These are phyloP conservation scores for Trypanosoma platydactyli DNA, from an alignment of 208 protist species.

Conservation along the genomic window DNA sequence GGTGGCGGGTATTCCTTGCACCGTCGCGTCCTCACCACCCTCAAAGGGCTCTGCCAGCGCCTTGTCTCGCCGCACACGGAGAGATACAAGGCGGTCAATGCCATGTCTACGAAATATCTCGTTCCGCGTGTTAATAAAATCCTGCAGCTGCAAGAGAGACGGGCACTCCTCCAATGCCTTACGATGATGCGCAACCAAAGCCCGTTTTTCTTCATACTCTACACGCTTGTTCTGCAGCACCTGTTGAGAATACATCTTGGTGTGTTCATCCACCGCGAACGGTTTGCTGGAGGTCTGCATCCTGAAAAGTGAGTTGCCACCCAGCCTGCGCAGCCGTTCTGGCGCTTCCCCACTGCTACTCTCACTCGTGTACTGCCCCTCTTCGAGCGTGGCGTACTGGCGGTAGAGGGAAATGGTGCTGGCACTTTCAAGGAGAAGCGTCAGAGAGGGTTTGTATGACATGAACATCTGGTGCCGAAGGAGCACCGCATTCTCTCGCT, in stretches of 20 bases:
- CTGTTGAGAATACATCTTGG: slow-evolving; percentile 87
- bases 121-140: slow-evolving; percentile 62
- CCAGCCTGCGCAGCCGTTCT: slow-evolving; percentile 65
- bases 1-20: slow-evolving; percentile 33
- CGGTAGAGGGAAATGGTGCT: slow-evolving; percentile 81
- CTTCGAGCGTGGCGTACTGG: slow-evolving; percentile 78
- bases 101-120: slow-evolving; percentile 64
- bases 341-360: slow-evolving; percentile 80
- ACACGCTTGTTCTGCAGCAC: slow-evolving; percentile 85
- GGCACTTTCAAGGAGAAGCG: slow-evolving; percentile 75
- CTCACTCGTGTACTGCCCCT: slow-evolving; percentile 76
- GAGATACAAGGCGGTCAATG: slow-evolving; percentile 80
- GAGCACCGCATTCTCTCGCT: slow-evolving; percentile 77
- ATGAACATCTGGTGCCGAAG: slow-evolving; percentile 87
- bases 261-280: slow-evolving; percentile 82
- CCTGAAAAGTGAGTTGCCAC: slow-evolving; percentile 71
- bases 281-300: slow-evolving; percentile 33
- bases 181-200: slow-evolving; percentile 48
- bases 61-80: slow-evolving; percentile 64
- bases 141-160: slow-evolving; percentile 52
- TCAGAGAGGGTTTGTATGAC: slow-evolving; percentile 74
- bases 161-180: slow-evolving; percentile 52
- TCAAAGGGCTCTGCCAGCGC: slow-evolving; percentile 71
- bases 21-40: slow-evolving; percentile 52
- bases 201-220: slow-evolving; percentile 83